phyloP scores from a whole-genome alignment of 1,284 basidiomycete species.

The Retiboletus fuscus region DNA sequence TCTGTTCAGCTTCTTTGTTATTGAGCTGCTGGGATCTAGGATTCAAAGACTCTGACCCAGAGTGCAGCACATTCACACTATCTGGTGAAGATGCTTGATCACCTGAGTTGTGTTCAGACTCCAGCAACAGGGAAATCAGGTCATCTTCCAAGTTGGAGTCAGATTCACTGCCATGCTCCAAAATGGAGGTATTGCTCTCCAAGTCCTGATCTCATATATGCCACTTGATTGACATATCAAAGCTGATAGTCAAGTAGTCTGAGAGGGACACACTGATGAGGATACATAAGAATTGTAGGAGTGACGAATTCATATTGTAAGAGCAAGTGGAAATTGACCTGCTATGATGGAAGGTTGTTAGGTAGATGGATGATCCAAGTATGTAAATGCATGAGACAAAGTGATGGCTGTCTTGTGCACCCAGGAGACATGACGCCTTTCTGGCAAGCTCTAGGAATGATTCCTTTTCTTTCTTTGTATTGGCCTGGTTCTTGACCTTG shows the following conservation, averaged over 20 bases:
- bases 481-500: neutral
- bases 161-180: neutral
- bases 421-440: conserved; percentile 1
- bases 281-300: neutral
- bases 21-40: neutral
- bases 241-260: neutral
- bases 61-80: too few relatives aligned
- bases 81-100: too few relatives aligned
- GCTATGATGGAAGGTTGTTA: neutral
- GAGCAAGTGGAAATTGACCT: neutral
- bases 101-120: too few relatives aligned
- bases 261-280: neutral
- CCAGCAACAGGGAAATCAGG: too few relatives aligned
- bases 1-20: neutral
- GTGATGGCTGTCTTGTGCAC: neutral
- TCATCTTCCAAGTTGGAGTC: too few relatives aligned
- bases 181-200: neutral
- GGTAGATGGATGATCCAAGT: neutral
- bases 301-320: neutral
- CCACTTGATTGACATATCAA: neutral
- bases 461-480: neutral
- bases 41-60: neutral
- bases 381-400: neutral
- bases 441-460: neutral
- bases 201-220: neutral